Evolutionary conservation across 2,329 filamentous ascomycete species (phyloP).

Genomic region (Clonostachys sp.): DNA sequence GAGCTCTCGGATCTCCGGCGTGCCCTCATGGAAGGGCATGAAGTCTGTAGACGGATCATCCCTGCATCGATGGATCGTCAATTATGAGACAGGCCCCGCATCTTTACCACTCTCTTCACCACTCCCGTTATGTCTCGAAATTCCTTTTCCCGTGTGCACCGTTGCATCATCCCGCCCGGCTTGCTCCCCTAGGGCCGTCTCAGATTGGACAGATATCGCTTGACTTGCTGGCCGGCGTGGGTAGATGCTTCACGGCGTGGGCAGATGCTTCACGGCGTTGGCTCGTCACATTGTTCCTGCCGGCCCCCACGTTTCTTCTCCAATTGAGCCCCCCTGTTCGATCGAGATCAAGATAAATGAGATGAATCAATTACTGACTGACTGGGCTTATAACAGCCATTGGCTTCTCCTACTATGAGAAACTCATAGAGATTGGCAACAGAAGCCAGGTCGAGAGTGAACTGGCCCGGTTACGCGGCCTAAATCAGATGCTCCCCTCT

Average conservation of each 20-base stretch:
- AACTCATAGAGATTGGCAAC: conserved; percentile 65
- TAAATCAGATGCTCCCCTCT: conserved; percentile 64
- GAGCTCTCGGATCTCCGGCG: too few species aligned
- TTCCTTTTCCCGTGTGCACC: background rate
- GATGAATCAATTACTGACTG: background rate
- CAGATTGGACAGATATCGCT: background rate
- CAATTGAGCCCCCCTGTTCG: background rate
- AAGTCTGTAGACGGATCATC: too few species aligned
- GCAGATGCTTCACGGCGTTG: background rate
- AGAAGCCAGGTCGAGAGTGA: conserved; percentile 64
- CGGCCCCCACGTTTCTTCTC: background rate
- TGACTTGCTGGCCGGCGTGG: background rate
- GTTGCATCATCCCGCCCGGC: background rate
- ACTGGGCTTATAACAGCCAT: conserved; percentile 55
- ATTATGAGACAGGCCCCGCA: too few species aligned
- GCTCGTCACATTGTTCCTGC: background rate
- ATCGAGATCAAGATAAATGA: background rate
- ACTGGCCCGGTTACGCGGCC: conserved; percentile 62
- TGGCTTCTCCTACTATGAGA: conserved; percentile 90
- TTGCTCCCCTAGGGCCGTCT: background rate
- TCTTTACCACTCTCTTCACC: background rate
- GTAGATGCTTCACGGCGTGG: too few species aligned
- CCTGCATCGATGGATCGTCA: too few species aligned
- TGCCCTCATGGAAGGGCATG: too few species aligned
- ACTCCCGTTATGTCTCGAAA: background rate